These are phyloP conservation scores for Vinca minor DNA, from an alignment of 257 asterid species.

Conservation along the genomic window DNA sequence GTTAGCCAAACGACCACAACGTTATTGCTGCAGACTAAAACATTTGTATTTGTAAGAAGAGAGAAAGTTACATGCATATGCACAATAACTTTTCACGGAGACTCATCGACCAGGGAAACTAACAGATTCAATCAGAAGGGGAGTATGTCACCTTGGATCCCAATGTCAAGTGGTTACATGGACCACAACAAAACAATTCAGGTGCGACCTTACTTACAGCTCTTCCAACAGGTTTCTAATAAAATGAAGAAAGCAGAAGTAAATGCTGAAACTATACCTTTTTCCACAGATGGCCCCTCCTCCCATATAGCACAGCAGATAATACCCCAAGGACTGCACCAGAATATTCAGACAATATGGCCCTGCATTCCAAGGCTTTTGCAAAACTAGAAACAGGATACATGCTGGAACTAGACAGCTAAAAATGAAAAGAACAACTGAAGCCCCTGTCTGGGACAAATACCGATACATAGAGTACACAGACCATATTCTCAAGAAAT, in stretches of 20 bases:
- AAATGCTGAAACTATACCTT: constrained; percentile 45
- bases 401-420: constrained; percentile 91
- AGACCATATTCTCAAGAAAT: constrained; percentile 95
- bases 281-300: constrained; percentile 72
- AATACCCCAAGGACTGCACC: constrained; percentile 97
- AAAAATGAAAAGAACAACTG: constrained; percentile 82
- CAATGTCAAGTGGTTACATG: neutral
- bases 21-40: neutral
- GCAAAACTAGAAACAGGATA: constrained; percentile 58
- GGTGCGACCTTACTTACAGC: neutral
- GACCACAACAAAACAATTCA: neutral
- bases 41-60: neutral
- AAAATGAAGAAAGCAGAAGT: neutral
- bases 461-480: constrained; percentile 78
- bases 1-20: neutral
- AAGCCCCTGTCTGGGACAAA: constrained; percentile 82
- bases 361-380: constrained; percentile 96
- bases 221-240: neutral
- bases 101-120: neutral
- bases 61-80: neutral
- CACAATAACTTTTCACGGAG: neutral
- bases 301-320: constrained; percentile 79
- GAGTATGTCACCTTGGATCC: neutral
- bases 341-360: constrained; percentile 77
- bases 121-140: neutral